phyloP scores from a whole-genome alignment of 2,329 filamentous ascomycete species.

The Leptographium procerum region DNA sequence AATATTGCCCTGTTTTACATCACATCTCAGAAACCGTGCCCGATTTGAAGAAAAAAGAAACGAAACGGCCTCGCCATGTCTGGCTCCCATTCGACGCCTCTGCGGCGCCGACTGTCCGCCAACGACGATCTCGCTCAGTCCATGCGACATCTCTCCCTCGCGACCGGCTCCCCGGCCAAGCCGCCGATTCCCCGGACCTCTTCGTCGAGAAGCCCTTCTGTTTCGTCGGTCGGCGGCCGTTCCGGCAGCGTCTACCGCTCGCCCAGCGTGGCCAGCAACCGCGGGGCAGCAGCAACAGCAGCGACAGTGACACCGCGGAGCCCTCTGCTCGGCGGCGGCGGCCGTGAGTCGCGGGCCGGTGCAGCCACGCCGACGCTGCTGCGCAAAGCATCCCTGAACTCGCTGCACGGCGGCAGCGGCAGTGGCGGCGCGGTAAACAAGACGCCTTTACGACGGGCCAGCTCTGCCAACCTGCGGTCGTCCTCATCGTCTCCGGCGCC shows the following conservation, averaged over 20 bases:
- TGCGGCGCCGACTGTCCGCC: conserved; percentile 4
- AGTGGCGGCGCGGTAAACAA: neutral
- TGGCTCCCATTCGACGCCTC: conserved; percentile 1
- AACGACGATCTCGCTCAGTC: conserved; percentile 12
- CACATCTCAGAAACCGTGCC: too few species aligned
- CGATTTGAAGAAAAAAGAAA: neutral
- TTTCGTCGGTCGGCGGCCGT: neutral
- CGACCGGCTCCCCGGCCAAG: conserved; percentile 5
- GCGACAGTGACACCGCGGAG: conserved; percentile 23
- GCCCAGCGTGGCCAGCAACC: conserved; percentile 23
- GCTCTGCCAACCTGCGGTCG: conserved; percentile 29
- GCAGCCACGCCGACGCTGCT: conserved; percentile 39
- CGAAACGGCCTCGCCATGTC: conserved; percentile 1
- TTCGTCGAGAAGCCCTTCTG: neutral
- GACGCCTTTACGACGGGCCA: conserved; percentile 34
- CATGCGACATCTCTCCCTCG: conserved; percentile 14
- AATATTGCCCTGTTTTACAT: too few species aligned
- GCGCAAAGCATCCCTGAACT: conserved; percentile 47
- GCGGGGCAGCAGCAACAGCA: conserved; percentile 17
- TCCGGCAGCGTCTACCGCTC: conserved; percentile 22
- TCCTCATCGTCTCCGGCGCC: neutral
- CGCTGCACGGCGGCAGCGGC: conserved; percentile 32
- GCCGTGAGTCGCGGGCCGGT: conserved; percentile 32
- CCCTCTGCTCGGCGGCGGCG: conserved; percentile 24
- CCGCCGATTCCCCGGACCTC: neutral